Conservation (phyloP, 495 filamentous ascomycete species). For the Jackrogersella minutella region DNA sequence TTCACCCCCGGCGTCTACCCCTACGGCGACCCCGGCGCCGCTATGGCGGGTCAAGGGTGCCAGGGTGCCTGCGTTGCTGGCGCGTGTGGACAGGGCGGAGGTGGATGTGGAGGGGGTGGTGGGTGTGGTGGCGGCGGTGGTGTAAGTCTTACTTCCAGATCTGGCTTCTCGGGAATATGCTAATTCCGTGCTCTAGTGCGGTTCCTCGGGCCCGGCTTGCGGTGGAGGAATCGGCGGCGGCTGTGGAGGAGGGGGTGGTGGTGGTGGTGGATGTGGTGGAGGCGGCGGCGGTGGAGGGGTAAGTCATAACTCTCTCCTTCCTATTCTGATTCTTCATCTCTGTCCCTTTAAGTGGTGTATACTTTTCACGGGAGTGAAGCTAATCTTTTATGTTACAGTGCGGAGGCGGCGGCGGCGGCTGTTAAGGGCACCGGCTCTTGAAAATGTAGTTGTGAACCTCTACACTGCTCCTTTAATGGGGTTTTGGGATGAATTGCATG, state of each 20-base stretch:
- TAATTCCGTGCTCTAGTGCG: constrained; percentile 41
- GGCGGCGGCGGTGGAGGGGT: constrained; percentile 44
- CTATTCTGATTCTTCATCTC: background rate
- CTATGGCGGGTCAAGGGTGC: constrained; percentile 59
- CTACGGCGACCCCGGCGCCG: constrained; percentile 60
- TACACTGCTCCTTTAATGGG: background rate
- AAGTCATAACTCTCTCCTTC: background rate
- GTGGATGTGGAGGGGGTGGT: constrained; percentile 52
- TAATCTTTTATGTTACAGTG: background rate
- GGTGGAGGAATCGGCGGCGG: constrained; percentile 47
- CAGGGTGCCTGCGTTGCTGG: constrained; percentile 55
- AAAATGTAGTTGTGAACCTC: background rate
- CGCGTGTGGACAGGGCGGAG: constrained; percentile 63
- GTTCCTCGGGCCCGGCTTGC: constrained; percentile 38
- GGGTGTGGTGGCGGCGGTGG: constrained; percentile 56
- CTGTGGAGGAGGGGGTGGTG: constrained; percentile 47
- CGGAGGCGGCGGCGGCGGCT: constrained; percentile 3
- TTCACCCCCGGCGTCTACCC: constrained; percentile 45
- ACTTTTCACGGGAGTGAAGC: background rate
- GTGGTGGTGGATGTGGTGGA: constrained; percentile 42
- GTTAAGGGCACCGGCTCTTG: background rate
- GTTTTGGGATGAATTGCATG: background rate
- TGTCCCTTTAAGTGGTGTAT: background rate
- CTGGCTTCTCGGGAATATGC: constrained; percentile 3
- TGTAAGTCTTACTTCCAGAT: constrained; percentile 39